Conservation (phyloP, 768 basidiomycete genomes). For the Mycena metata region DNA sequence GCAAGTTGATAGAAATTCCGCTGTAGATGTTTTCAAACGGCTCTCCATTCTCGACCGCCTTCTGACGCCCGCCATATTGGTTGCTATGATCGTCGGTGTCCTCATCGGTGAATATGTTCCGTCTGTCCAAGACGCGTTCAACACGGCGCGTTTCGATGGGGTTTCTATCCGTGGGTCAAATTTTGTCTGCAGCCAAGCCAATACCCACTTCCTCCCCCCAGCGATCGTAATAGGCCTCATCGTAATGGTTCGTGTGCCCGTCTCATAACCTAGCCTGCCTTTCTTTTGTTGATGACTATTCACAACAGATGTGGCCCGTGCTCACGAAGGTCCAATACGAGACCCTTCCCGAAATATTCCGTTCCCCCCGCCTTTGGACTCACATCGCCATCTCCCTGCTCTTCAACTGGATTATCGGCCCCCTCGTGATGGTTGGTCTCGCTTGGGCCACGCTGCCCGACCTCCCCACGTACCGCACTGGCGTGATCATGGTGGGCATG, state of each 20-base stretch:
- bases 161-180: constrained; percentile 83
- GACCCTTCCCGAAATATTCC: constrained; percentile 68
- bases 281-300: background rate
- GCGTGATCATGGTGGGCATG: constrained; percentile 87
- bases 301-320: constrained; percentile 79
- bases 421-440: constrained; percentile 85
- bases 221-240: constrained; percentile 87
- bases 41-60: constrained; percentile 70
- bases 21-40: constrained; percentile 53
- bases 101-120: constrained; percentile 79
- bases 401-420: constrained; percentile 86
- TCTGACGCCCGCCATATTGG: constrained; percentile 74
- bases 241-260: constrained; percentile 58
- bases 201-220: constrained; percentile 41
- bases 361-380: constrained; percentile 67
- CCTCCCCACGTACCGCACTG: constrained; percentile 78
- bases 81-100: constrained; percentile 83
- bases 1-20: background rate
- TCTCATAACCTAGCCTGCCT: background rate
- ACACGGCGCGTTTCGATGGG: constrained; percentile 71
- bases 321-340: constrained; percentile 86
- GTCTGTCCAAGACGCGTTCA: constrained; percentile 71
- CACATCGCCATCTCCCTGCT: constrained; percentile 77
- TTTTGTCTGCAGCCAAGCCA: constrained; percentile 66
- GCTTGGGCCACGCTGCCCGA: constrained; percentile 92